Base-by-base conservation (phyloP, 2,329 filamentous ascomycete species). In the Daldinia sp. region DNA sequence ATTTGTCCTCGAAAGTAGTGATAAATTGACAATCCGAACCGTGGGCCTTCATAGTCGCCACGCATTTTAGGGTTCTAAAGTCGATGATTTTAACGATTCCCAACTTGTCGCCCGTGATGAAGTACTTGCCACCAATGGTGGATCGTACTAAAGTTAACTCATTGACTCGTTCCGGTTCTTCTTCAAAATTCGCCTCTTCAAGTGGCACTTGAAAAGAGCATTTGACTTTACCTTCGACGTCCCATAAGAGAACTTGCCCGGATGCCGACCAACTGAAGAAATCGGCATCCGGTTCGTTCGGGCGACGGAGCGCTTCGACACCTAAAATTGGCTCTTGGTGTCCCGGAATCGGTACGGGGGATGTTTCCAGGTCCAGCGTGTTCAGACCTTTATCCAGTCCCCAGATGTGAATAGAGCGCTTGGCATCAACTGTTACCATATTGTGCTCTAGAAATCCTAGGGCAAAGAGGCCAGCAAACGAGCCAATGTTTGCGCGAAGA, bases 231-330 rank as follows among this genome's bases (percentile, higher is more conserved):
- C 94, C 95, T 49, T 92, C 84, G 11, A 87, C 75, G 69, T 88
- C 86, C 95, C 95, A 99, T 69, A 96, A 90, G 21, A 92, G 86
- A 51, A 98, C 85, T 13, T 85, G 87, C 4, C 95, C 95, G 52
- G 89, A 88, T 19, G 85, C 87, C 1, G 94, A 94, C 92, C 94
- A 99, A 0, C 94, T 97, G 67, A 94, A 89, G 72, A 98, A 97
- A 7, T 89, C 85, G 0, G 92, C 89, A 19, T 85, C 82, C 21
- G 87, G 78, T 3, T 80, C 75, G 61, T 91, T 91, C 0, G 86
- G 82, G 19, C 80, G 80, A 2, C 82, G 76, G 3, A 97, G 78
- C 0, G 87, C 77, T 53, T 88, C 85, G 1, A 97, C 88, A 11
- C 95, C 95, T 39, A 93, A 76, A n/a, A 90, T 85, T 0, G 87